A percentile compares a stretch with the other conserved stretches of the same genome.
Evolutionary conservation across 2,329 filamentous ascomycete genomes (phyloP).

Genomic region (Microdochium bolleyi): DNA sequence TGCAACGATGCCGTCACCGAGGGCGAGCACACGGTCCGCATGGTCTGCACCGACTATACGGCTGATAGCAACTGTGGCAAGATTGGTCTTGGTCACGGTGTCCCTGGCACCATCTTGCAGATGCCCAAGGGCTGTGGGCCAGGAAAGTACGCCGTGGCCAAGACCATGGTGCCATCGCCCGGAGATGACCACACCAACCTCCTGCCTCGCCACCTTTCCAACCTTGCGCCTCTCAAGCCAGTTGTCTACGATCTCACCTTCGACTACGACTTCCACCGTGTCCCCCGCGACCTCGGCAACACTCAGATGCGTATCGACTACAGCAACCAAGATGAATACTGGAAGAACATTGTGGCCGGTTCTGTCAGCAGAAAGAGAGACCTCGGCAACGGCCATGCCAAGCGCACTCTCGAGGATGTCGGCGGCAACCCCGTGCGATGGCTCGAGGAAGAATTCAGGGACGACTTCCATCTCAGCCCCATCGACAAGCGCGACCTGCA

Average conservation of each 20-base stretch:
- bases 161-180: conserved; percentile 13
- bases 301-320: conserved; percentile 30
- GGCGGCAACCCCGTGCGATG: conserved; percentile 22
- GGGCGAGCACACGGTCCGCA: conserved; percentile 23
- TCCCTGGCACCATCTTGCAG: conserved; percentile 26
- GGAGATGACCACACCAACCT: conserved; percentile 8
- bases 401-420: conserved; percentile 19
- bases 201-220: conserved; percentile 12
- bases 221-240: conserved; percentile 2
- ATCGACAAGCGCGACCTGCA: conserved; percentile 19
- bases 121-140: conserved; percentile 31
- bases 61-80: conserved; percentile 26
- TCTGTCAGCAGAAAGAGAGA: conserved; percentile 11
- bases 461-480: conserved; percentile 20
- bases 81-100: conserved; percentile 26
- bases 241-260: conserved; percentile 27
- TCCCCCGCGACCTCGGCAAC: conserved; percentile 20
- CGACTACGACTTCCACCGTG: conserved; percentile 27
- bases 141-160: conserved; percentile 28
- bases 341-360: conserved; percentile 20
- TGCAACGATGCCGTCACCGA: conserved; percentile 20
- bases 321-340: conserved; percentile 27
- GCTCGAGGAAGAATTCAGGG: conserved; percentile 28
- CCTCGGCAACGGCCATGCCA: conserved; percentile 5
- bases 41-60: conserved; percentile 25